Conservation (phyloP, 108 stramenopile species). For the Epipyxis sp. region DNA sequence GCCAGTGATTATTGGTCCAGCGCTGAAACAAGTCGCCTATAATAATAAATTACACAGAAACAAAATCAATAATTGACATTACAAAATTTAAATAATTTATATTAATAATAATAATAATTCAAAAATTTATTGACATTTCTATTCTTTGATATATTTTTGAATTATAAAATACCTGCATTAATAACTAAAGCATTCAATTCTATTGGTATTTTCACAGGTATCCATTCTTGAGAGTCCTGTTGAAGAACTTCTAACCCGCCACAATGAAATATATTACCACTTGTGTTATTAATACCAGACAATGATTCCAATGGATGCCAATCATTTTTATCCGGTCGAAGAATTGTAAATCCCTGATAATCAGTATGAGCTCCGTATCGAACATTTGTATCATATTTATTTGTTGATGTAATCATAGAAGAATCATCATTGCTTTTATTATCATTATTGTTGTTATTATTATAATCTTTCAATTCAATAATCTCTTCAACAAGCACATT, state of each 20-base stretch:
- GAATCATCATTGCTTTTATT: background rate
- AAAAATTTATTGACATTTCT: no score
- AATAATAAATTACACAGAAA: background rate
- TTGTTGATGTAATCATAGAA: background rate
- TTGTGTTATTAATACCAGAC: background rate
- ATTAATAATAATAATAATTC: no score
- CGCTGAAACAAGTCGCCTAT: constrained; percentile 25
- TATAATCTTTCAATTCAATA: no score
- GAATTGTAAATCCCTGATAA: constrained; percentile 18
- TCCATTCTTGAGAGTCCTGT: background rate
- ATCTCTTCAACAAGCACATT: no score
- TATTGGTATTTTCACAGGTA: background rate
- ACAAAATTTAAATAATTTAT: no score
- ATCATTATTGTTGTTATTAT: no score
- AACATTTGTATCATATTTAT: background rate
- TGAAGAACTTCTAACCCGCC: constrained; percentile 13
- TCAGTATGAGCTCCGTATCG: constrained; percentile 31
- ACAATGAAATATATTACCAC: background rate
- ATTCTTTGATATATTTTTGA: no score
- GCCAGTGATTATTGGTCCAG: constrained; percentile 28
- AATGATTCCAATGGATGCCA: background rate
- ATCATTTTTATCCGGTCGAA: background rate
- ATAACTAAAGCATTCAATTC: constrained; percentile 1
- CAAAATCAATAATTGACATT: background rate
- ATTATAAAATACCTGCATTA: background rate